phyloP scores from a whole-genome alignment of 2,329 filamentous ascomycete genomes.

The Dichotomopilus funicola region DNA sequence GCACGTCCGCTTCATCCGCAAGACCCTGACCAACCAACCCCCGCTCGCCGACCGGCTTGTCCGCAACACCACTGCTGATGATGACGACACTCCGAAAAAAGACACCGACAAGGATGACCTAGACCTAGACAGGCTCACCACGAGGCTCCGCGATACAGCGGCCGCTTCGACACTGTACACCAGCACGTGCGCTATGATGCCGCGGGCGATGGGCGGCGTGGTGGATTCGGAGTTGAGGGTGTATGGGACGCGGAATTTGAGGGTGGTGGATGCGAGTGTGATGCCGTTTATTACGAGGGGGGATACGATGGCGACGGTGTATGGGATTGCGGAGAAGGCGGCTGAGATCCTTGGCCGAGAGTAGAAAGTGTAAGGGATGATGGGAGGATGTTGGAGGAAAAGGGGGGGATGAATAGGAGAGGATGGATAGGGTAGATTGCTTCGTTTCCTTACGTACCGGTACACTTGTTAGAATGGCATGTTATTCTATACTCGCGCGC shows the following conservation, averaged over 20 bases:
- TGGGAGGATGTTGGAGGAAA: no score
- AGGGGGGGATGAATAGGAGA: not conserved
- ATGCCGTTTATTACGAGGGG: constrained; percentile 16
- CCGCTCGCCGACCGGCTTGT: constrained; percentile 38
- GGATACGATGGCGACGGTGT: constrained; percentile 19
- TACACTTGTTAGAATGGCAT: no score
- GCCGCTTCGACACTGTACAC: constrained; percentile 36
- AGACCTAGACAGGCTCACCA: constrained; percentile 19
- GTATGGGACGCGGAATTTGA: constrained; percentile 14
- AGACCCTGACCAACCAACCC: constrained; percentile 26
- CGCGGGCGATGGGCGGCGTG: constrained; percentile 16
- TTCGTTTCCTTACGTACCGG: constrained; percentile 1
- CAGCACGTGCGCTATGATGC: constrained; percentile 34
- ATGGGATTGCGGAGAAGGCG: constrained; percentile 18
- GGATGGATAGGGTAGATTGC: not conserved
- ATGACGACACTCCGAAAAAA: not conserved
- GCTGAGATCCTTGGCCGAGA: constrained; percentile 14
- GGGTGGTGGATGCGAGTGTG: constrained; percentile 19
- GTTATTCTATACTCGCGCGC: no score
- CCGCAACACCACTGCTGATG: constrained; percentile 2
- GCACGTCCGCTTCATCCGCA: constrained; percentile 35
- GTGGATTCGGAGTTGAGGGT: constrained; percentile 15
- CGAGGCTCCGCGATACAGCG: constrained; percentile 25
- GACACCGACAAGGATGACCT: not conserved
- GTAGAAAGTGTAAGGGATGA: not conserved